Base-by-base conservation (phyloP, 371 early-diverging fungal species). In the Thermomucor indicae-seudaticae region DNA sequence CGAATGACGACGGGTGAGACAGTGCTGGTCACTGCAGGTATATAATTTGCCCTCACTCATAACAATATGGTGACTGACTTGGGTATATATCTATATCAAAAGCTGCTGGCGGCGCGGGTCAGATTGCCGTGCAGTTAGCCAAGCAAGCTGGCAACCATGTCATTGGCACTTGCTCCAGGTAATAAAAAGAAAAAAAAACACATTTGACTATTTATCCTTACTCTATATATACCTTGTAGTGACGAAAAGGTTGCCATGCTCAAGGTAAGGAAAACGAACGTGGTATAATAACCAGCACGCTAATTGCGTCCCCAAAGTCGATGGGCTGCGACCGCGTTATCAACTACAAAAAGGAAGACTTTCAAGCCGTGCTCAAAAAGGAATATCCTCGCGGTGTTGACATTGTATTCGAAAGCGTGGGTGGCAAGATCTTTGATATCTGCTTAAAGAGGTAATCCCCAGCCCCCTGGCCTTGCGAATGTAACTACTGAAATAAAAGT, bases 331-430 rank as follows among this genome's bases (percentile, higher is more conserved):
- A 73, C 24, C 50, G 72, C 22, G 71, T 70, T 2, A 67, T 78
- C 54, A 71, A 75, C 41, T 78, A 78, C 50, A 74, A 74, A 41
- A 70, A 65, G 38, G 73, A 75, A 45, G 65, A 75, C 31, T 54
- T 82, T 45, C 62, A 60, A n/a, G 42, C 55, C 14, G 82, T 80
- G 2, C 54, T 84, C 54, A 64, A 63, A 51, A 71, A 67, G 23
- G 80, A 80, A 66, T 80, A 78, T 47, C 75, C 75, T 28, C 53
- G 51, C 22, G 81, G 82, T 23, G 64, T 84, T 14, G 80, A 84
- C 54, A 71, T 81, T 49, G 65, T 81, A 0, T 81, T 75, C 62
- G 84, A 84, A 53, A 65, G 69, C 30, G 75, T 84, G n/a, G 84
- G 84, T 23, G 84, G 84, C 16, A 34, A 72, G 25, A 78, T 75